These are phyloP conservation scores for Trichoderma parareesei DNA, from an alignment of 495 filamentous ascomycete species.

Conservation along the genomic window DNA sequence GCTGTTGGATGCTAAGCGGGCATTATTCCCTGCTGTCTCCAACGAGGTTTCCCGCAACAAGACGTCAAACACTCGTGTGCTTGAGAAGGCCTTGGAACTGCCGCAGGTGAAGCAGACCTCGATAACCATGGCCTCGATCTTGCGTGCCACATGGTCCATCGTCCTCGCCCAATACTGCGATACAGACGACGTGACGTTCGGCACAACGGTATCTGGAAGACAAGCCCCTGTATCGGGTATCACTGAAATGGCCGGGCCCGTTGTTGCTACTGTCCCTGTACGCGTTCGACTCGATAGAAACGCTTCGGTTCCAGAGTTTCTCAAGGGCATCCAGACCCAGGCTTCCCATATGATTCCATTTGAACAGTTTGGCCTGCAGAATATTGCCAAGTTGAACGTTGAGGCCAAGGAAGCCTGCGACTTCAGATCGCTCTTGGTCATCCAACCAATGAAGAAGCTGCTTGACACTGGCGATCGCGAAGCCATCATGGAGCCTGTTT, in stretches of 20 bases:
- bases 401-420: constrained; percentile 12
- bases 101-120: constrained; percentile 17
- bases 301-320: constrained; percentile 13
- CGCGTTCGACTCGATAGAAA: constrained; percentile 23
- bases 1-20: neutral
- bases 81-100: neutral
- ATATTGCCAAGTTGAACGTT: constrained; percentile 19
- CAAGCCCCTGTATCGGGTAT: constrained; percentile 38
- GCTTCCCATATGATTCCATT: constrained; percentile 29
- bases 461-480: neutral
- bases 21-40: neutral
- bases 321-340: constrained; percentile 26
- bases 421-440: constrained; percentile 1
- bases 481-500: neutral
- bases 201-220: constrained; percentile 40
- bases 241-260: constrained; percentile 40
- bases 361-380: constrained; percentile 40
- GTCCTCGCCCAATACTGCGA: constrained; percentile 30
- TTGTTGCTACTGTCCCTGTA: constrained; percentile 52
- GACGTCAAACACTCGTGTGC: neutral
- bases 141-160: constrained; percentile 39
- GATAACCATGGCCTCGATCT: constrained; percentile 33
- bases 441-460: constrained; percentile 3
- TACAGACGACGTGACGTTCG: constrained; percentile 37
- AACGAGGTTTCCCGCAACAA: neutral